These are phyloP conservation scores for Fusarium subglutinans DNA, from an alignment of 2,329 filamentous ascomycete species.

Conservation along the genomic window DNA sequence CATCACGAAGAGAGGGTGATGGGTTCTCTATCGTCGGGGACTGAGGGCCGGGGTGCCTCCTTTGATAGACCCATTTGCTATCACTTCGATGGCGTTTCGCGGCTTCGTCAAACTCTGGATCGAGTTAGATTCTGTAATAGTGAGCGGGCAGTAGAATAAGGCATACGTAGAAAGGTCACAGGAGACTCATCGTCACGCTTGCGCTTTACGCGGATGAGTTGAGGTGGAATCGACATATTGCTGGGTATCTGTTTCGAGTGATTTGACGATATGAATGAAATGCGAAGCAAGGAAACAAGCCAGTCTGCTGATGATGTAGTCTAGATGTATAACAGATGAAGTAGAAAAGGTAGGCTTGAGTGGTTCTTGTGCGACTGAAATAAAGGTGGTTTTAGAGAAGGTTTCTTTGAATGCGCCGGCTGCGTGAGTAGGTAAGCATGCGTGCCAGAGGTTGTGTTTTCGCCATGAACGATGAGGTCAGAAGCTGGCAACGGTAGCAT, in stretches of 20 bases:
- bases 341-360: neutral
- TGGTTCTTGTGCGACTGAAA: neutral
- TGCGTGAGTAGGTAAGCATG: neutral
- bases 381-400: neutral
- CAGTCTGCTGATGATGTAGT: neutral
- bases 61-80: constrained; percentile 65
- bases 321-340: neutral
- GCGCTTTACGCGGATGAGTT: constrained; percentile 69
- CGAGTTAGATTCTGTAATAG: constrained; percentile 25
- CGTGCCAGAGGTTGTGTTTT: neutral
- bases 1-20: constrained; percentile 26
- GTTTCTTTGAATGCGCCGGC: neutral
- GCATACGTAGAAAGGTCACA: constrained; percentile 65
- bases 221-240: constrained; percentile 65
- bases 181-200: constrained; percentile 65
- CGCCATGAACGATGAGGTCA: constrained; percentile 29
- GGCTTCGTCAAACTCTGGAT: constrained; percentile 60
- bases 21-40: constrained; percentile 39
- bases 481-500: constrained; percentile 4
- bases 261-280: neutral
- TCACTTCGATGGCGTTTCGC: constrained; percentile 63
- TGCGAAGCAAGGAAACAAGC: neutral
- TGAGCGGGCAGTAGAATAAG: constrained; percentile 4
- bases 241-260: neutral
- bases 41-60: constrained; percentile 51